phyloP scores from a whole-genome alignment of 768 basidiomycete species.

The Coprinopsis cinerea region DNA sequence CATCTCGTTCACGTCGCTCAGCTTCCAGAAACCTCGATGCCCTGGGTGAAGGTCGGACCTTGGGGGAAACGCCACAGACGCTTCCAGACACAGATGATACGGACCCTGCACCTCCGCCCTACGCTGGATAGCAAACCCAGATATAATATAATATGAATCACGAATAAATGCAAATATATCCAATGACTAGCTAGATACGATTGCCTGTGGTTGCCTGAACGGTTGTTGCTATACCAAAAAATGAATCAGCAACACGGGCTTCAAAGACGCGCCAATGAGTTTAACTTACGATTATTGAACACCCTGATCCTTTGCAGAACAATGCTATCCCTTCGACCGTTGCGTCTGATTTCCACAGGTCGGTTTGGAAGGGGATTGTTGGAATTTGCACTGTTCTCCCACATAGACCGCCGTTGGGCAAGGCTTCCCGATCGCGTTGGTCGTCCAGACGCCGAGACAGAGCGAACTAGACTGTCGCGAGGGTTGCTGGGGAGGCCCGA shows the following conservation, averaged over 20 bases:
- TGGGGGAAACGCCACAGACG: constrained; percentile 4
- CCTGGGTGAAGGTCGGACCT: not conserved
- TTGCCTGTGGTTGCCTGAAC: not conserved
- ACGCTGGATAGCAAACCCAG: not conserved
- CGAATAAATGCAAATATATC: not conserved
- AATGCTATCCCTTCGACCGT: constrained; percentile 4
- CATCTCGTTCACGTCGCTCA: constrained; percentile 9
- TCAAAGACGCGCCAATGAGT: too few species aligned
- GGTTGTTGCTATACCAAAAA: not conserved
- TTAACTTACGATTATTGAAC: not conserved
- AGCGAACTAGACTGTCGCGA: not conserved
- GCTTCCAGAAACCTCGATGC: not conserved
- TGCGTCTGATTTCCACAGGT: not conserved
- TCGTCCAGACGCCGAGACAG: not conserved
- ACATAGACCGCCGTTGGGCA: constrained; percentile 1
- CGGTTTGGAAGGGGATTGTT: not conserved
- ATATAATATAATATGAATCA: not conserved
- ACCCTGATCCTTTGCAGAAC: not conserved
- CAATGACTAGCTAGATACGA: not conserved
- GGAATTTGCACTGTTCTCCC: not conserved
- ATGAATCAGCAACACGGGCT: too few species aligned
- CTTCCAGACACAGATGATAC: not conserved
- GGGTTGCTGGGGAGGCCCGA: not conserved
- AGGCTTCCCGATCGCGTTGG: not conserved
- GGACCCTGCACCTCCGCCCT: not conserved